These are phyloP conservation scores for Lumnitzera racemosa DNA, from an alignment of 345 rosid species.

Conservation along the genomic window DNA sequence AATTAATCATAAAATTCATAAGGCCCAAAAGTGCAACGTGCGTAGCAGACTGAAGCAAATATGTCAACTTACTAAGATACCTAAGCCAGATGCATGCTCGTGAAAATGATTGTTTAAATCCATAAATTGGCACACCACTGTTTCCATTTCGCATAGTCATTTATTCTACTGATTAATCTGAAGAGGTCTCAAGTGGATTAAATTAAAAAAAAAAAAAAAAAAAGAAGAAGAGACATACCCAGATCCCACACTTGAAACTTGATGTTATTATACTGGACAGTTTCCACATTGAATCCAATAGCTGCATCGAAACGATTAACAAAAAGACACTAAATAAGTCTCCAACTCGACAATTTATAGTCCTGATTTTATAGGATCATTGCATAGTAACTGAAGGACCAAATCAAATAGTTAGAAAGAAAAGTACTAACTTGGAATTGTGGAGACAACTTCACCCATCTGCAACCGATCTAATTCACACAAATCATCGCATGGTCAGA, in stretches of 20 bases:
- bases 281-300: slow-evolving; percentile 96
- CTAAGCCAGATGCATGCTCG: no score
- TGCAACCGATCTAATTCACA: slow-evolving; percentile 75
- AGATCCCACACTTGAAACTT: slow-evolving; percentile 94
- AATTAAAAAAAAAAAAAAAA: slow-evolving; percentile 2
- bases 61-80: no score
- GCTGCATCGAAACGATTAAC: slow-evolving; percentile 39
- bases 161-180: no score
- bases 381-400: not conserved
- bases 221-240: slow-evolving; percentile 31
- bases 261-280: slow-evolving; percentile 88
- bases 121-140: no score
- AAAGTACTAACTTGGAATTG: slow-evolving; percentile 76
- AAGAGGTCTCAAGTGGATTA: no score
- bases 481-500: slow-evolving; percentile 10
- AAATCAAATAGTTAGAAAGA: not conserved
- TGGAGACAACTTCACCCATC: slow-evolving; percentile 98
- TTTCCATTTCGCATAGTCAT: no score
- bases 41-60: no score
- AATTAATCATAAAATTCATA: no score
- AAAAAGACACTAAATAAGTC: not conserved
- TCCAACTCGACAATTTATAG: not conserved
- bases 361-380: no score
- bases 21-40: no score
- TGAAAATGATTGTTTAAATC: no score